Conservation (phyloP, 2,329 filamentous ascomycete genomes). For the Ophiostoma fasciatum region DNA sequence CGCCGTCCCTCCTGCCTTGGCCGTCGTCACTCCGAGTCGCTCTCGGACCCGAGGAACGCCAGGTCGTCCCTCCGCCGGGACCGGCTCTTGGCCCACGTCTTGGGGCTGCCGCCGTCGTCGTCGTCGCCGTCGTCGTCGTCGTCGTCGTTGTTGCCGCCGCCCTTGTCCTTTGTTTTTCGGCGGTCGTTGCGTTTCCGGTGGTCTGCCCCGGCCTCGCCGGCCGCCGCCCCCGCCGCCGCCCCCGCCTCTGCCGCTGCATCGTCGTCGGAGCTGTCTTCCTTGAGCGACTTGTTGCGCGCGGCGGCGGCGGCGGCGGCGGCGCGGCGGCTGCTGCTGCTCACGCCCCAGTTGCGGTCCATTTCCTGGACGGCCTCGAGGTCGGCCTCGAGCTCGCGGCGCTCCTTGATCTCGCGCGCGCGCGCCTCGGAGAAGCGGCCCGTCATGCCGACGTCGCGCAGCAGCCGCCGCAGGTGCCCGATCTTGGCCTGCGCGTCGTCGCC, state of each 20-base stretch:
- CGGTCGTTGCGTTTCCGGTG: no score
- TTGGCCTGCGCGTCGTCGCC: constrained; percentile 60
- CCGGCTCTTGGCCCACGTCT: constrained; percentile 27
- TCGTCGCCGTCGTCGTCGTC: constrained; percentile 16
- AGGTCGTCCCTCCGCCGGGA: constrained; percentile 35
- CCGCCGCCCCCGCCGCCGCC: no score
- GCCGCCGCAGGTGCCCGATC: constrained; percentile 62
- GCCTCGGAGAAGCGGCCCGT: constrained; percentile 73
- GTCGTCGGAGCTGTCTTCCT: constrained; percentile 22
- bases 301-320: constrained; percentile 27
- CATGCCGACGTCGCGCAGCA: constrained; percentile 78
- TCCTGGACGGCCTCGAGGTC: constrained; percentile 77
- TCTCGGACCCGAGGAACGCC: constrained; percentile 49
- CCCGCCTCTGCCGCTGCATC: constrained; percentile 17
- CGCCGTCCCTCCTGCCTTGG: no score
- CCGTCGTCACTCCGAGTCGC: constrained; percentile 47
- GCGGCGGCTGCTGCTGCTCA: constrained; percentile 23
- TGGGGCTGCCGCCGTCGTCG: constrained; percentile 17
- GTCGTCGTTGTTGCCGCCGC: background rate
- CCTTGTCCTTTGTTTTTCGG: background rate
- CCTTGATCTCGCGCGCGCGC: constrained; percentile 76
- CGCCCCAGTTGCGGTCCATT: constrained; percentile 67
- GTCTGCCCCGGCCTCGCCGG: no score
- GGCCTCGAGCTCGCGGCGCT: constrained; percentile 65
- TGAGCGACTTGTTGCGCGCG: constrained; percentile 16